These are phyloP conservation scores for Populus davidiana DNA, from an alignment of 345 rosid species.

Conservation along the genomic window DNA sequence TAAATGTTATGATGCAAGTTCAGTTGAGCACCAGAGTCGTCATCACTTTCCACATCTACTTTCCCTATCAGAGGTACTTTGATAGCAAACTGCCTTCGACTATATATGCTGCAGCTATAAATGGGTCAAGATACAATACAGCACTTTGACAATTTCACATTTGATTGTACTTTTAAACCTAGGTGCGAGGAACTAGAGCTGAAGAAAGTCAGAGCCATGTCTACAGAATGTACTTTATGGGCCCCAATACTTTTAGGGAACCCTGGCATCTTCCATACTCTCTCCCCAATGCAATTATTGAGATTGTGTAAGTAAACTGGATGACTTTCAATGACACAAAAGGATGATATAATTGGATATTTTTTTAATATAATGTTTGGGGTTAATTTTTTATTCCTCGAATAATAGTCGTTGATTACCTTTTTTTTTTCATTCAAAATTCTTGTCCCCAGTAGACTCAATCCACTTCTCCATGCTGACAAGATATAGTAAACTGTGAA, in stretches of 20 bases:
- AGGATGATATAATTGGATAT: slow-evolving; percentile 12
- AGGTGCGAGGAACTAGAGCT: slow-evolving; percentile 89
- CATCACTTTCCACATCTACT: slow-evolving; percentile 81
- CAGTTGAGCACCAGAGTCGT: slow-evolving; percentile 60
- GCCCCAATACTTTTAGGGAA: slow-evolving; percentile 94
- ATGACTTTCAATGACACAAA: not conserved
- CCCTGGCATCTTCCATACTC: slow-evolving; percentile 99
- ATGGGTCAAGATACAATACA: not conserved
- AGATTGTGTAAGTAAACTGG: slow-evolving; percentile 74
- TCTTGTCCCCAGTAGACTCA: not conserved
- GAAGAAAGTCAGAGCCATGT: slow-evolving; percentile 97
- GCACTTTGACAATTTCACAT: slow-evolving; percentile 13
- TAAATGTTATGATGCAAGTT: slow-evolving; percentile 45
- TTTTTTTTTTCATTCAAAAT: not conserved
- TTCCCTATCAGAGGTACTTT: slow-evolving; percentile 79
- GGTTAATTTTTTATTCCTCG: not conserved
- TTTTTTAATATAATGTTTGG: slow-evolving; percentile 15
- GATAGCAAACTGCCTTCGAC: not conserved
- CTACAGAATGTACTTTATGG: slow-evolving; percentile 92
- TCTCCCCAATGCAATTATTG: slow-evolving; percentile 83
- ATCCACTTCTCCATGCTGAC: not conserved
- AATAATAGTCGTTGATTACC: not conserved
- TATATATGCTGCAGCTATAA: slow-evolving; percentile 9
- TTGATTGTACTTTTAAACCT: slow-evolving; percentile 20
- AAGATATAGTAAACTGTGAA: not conserved